Base-by-base conservation (phyloP, 805 yeast species). In the Wickerhamiella alocasiicola region DNA sequence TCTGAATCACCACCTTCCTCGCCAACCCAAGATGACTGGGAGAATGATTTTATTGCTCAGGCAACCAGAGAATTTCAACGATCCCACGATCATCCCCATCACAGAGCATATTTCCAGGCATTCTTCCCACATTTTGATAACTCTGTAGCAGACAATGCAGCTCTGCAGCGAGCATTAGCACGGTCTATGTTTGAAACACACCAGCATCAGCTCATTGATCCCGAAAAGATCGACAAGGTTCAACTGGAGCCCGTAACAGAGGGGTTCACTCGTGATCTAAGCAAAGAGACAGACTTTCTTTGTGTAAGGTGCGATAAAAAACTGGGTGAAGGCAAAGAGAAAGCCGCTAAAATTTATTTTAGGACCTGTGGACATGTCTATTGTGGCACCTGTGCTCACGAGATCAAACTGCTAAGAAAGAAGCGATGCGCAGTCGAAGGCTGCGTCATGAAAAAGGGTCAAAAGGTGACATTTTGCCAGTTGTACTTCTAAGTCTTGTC, bases 281-380 rank as follows among this genome's bases (percentile, higher is more conserved):
- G 62, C 0, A 54, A 57, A 12, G 56, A 48, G n/a, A 61, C 62
- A 25, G 13, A 21, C 12, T 65, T 70, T 3, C 62, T 67, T 1
- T 78, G 95, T 60, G 71, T 71, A 24, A 58, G 79, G 20, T 84
- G 95, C 61, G 87, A 84, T 1, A 69, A 72, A 0, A 68, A 64
- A 3, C 60, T 84, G n/a, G 91, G 91, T 47, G 25, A 20, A n/a
- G 43, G 26, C 19, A 21, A 21, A 4, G 47, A 39, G 9, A 16
- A 21, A 16, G 12, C 23, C 5, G 18, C 31, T n/a, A 36, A 29
- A 45, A 70, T 79, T 2, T 84, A 77, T 52, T 67, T 69, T 15
- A 70, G 81, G 0, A 59, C 62, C 29, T 84, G 95, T 63, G 95
- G 95, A 0, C 95, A 84, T 61, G 70, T 76, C 0, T 84, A 73